Conservation (phyloP, 2,329 filamentous ascomycete genomes). For the Tolypocladium paradoxum region DNA sequence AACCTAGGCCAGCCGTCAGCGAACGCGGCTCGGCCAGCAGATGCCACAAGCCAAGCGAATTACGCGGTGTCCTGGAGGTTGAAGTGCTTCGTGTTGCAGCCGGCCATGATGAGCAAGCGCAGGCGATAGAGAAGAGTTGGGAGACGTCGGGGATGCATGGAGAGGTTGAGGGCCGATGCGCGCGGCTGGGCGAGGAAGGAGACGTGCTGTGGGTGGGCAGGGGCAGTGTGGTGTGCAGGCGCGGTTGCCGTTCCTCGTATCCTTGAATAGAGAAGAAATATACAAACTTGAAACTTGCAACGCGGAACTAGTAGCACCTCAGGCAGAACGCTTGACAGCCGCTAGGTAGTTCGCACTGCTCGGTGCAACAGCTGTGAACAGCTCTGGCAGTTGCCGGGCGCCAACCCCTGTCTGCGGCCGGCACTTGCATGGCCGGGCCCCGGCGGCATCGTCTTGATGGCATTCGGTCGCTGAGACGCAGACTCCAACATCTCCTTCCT, state of each 20-base stretch:
- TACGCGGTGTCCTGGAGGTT: constrained; percentile 27
- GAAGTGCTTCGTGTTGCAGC: constrained; percentile 26
- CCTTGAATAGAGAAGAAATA: neutral
- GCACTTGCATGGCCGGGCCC: neutral
- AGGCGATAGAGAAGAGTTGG: neutral
- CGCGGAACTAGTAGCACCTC: neutral
- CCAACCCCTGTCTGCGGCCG: neutral
- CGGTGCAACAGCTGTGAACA: neutral
- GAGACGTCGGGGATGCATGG: neutral
- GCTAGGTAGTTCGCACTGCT: neutral
- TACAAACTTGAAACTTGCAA: neutral
- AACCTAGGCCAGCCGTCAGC: constrained; percentile 47
- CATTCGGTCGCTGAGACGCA: neutral
- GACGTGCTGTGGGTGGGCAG: neutral
- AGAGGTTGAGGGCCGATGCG: neutral
- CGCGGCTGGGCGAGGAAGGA: neutral
- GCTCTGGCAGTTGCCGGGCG: neutral
- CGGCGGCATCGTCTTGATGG: neutral
- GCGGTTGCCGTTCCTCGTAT: neutral
- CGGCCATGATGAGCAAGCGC: constrained; percentile 16
- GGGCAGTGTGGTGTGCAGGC: neutral
- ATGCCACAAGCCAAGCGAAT: constrained; percentile 6
- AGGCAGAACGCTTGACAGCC: neutral
- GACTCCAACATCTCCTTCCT: neutral
- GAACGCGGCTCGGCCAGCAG: neutral